Evolutionary conservation across 768 basidiomycete species (phyloP).

Genomic region (Leccinum arenicola): DNA sequence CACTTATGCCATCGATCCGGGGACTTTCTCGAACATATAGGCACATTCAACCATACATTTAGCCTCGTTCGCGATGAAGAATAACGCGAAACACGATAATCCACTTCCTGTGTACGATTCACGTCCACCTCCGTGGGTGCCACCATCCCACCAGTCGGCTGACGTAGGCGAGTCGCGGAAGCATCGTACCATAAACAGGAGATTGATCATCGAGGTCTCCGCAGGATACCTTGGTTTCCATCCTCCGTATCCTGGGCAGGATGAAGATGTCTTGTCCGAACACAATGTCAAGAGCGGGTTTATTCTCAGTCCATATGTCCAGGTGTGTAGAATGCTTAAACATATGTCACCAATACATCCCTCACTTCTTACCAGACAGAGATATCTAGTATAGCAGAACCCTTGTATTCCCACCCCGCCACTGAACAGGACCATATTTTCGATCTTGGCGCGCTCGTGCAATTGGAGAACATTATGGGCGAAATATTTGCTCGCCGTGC

Average conservation of each 20-base stretch:
- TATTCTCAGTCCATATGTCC: slow-evolving; percentile 48
- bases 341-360: not conserved
- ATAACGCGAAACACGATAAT: slow-evolving; percentile 24
- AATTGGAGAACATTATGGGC: slow-evolving; percentile 73
- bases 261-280: slow-evolving; percentile 70
- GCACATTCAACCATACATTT: not conserved
- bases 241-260: slow-evolving; percentile 71
- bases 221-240: slow-evolving; percentile 75
- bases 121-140: slow-evolving; percentile 72
- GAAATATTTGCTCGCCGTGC: slow-evolving; percentile 67
- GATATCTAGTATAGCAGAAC: slow-evolving; percentile 12
- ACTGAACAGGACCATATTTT: slow-evolving; percentile 45
- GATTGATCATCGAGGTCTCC: not conserved
- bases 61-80: slow-evolving; percentile 20
- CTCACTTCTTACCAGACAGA: slow-evolving; percentile 23
- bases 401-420: slow-evolving; percentile 12
- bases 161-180: slow-evolving; percentile 56
- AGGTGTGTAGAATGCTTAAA: slow-evolving; percentile 42
- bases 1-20: not conserved
- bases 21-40: not conserved
- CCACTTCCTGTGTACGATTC: slow-evolving; percentile 57
- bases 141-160: slow-evolving; percentile 58
- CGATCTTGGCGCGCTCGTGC: slow-evolving; percentile 49
- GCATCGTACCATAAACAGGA: not conserved
- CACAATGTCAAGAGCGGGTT: slow-evolving; percentile 67